Percentiles rank a stretch among this genome's conserved stretches.
phyloP scores from a whole-genome alignment of 768 basidiomycete species.

The Hygrophorus pudorinus region DNA sequence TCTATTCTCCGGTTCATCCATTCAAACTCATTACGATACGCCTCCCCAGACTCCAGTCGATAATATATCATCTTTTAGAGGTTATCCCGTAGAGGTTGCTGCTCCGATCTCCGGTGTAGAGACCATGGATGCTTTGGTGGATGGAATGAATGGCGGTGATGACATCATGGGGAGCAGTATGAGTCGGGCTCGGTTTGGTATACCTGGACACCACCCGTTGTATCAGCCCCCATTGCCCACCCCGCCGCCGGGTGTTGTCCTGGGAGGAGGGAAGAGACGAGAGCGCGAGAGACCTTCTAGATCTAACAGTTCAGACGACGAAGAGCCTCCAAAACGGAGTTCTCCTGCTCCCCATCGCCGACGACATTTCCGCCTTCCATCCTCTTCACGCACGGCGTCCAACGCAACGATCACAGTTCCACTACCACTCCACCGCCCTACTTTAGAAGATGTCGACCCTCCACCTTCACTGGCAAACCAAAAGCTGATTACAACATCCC shows the following conservation, averaged over 20 bases:
- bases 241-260: constrained; percentile 69
- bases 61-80: constrained; percentile 21
- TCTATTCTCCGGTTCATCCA: constrained; percentile 57
- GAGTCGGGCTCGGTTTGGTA: constrained; percentile 43
- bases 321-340: constrained; percentile 21
- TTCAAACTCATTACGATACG: constrained; percentile 59
- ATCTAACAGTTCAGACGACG: constrained; percentile 43
- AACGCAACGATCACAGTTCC: constrained; percentile 12
- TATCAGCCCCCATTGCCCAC: constrained; percentile 78
- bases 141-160: constrained; percentile 75
- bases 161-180: constrained; percentile 32
- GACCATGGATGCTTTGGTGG: constrained; percentile 81
- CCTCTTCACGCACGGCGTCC: constrained; percentile 20
- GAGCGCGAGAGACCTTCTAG: constrained; percentile 19
- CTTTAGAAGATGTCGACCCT: constrained; percentile 7
- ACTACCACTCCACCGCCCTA: constrained; percentile 12
- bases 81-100: constrained; percentile 59
- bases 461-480: constrained; percentile 9
- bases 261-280: constrained; percentile 39
- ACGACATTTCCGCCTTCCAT: constrained; percentile 20
- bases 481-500: constrained; percentile 6
- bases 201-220: constrained; percentile 59
- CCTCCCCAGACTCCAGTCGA: constrained; percentile 65
- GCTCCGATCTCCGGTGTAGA: constrained; percentile 75
- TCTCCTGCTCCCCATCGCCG: constrained; percentile 25